Conservation (phyloP, 2,329 filamentous ascomycete genomes). For the Beauveria caledonica region DNA sequence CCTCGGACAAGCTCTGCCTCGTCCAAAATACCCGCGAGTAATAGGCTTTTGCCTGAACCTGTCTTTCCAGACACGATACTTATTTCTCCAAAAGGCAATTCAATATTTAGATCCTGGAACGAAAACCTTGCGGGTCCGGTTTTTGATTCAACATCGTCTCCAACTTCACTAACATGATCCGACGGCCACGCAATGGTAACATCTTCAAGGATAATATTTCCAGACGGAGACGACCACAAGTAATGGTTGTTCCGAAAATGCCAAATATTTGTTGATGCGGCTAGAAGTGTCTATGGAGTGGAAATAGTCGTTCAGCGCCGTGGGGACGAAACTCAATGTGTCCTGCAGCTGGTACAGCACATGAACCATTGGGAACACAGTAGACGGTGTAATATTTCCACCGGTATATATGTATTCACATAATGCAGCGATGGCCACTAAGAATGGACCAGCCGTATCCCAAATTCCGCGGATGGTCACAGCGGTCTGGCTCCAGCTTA, state of each 20-base stretch:
- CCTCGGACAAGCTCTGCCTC: conserved; percentile 3
- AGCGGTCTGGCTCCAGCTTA: no score
- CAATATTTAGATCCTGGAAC: background rate
- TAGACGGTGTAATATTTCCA: no score
- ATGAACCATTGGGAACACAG: no score
- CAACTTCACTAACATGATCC: background rate
- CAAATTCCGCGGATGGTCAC: no score
- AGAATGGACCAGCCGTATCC: no score
- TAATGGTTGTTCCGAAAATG: background rate
- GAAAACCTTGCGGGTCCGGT: background rate
- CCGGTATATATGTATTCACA: no score
- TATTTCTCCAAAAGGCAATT: background rate
- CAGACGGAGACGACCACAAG: background rate
- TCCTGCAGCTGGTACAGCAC: background rate
- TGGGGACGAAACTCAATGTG: background rate
- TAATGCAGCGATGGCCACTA: no score
- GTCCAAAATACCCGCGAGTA: background rate
- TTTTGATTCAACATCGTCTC: background rate
- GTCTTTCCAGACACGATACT: conserved; percentile 4
- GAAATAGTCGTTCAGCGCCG: background rate
- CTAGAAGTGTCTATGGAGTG: background rate
- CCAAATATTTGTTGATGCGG: background rate
- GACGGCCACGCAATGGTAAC: conserved; percentile 1
- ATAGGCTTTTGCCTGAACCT: background rate
- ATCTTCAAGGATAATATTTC: background rate